Evolutionary conservation across 257 asterid genomes (phyloP).

Genomic region (Solanum gracilifrons): DNA sequence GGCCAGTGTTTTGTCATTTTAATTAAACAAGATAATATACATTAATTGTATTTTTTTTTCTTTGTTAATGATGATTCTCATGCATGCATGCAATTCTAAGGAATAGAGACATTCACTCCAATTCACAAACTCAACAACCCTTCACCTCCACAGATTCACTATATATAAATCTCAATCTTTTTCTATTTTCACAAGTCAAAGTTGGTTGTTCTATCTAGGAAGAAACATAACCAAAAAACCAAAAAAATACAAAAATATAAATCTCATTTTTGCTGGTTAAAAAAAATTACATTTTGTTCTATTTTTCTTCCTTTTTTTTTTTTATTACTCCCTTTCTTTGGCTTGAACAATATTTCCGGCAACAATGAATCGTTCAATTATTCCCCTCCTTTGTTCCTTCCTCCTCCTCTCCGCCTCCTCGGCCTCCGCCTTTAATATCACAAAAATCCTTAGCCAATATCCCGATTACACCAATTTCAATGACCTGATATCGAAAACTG

Average conservation of each 20-base stretch:
- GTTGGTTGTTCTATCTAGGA: background rate
- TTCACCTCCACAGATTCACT: background rate
- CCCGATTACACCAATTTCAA: slow-evolving; percentile 47
- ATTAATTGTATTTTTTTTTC: background rate
- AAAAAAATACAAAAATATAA: background rate
- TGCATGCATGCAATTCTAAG: background rate
- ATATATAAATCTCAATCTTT: background rate
- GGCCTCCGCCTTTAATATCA: slow-evolving; percentile 43
- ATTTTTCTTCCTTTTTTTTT: background rate
- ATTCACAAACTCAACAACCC: background rate
- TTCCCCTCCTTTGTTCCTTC: slow-evolving; percentile 5
- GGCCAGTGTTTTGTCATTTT: background rate
- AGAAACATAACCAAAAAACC: background rate
- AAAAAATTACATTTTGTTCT: background rate
- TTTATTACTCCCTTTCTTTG: background rate
- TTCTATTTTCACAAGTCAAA: background rate
- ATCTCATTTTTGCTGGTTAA: background rate
- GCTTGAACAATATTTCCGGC: background rate
- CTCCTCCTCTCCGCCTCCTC: slow-evolving; percentile 26
- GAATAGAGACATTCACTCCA: background rate
- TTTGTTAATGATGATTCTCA: background rate
- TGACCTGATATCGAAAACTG: slow-evolving; percentile 25
- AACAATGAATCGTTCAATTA: background rate
- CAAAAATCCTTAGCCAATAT: slow-evolving; percentile 32
- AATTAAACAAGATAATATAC: background rate